Base-by-base conservation (phyloP, 495 filamentous ascomycete species). In the Penicillium ochrochloron region DNA sequence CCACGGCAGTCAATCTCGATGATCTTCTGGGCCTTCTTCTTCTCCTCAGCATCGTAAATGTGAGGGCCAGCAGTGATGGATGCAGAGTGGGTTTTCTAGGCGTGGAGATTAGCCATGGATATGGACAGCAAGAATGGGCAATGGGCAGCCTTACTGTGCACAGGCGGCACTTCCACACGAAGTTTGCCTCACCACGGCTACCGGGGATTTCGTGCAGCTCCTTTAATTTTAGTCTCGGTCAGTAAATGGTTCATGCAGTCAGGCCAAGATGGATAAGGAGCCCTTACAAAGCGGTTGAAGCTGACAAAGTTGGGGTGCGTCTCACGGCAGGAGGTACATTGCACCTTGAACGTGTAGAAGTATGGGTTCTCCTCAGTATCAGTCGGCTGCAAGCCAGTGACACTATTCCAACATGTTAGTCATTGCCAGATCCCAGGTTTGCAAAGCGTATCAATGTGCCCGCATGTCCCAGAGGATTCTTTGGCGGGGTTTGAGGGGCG, bases 101-200 rank as follows among this genome's bases (percentile, higher is more conserved):
- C 29, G 29, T 1, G 1, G 14, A n/a, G 2, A 39, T 62, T 46
- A 62, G 60, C 29, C 31, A 33, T 35, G 29, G 2, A 6, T 19
- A 9, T 23, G n/a, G 57, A 7, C 8, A 57, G 56, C 41, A 2
- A 21, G 23, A 63, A n/a, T 15, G 5, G 46, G 15, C 4, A 44
- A 54, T n/a, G 42, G 60, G 35, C 37, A n/a, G n/a, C 0, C 82
- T 11, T 68, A 92, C 92, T 82, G 87, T 89, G 85, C 92, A 99
- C 66, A 92, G 89, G 75, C 92, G 96, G 83, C 95, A 99, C 73
- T 87, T 91, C 94, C 94, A 98, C 52, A 99, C 95, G 74, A 99
- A 97, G 77, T 97, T 97, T 10, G 95, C 96, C 77, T 98, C 94
- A 51, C 95, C 95, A 53, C 91, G 86, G 76, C 92, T 96, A 17